phyloP scores from a whole-genome alignment of 108 stramenopile species.

The Chaetoceros muelleri region DNA sequence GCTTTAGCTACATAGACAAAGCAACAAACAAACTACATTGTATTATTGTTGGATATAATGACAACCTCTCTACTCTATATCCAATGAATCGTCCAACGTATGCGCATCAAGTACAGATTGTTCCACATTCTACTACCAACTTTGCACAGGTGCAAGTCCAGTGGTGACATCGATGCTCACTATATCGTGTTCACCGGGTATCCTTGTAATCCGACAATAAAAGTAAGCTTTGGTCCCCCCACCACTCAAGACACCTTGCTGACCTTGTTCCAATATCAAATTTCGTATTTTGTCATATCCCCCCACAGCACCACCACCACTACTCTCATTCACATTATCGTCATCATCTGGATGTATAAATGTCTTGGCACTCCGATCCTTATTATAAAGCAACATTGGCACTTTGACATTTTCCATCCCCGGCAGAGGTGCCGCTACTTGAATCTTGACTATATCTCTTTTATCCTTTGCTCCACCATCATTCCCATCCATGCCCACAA shows the following conservation, averaged over 20 bases:
- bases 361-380: constrained; percentile 29
- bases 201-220: constrained; percentile 28
- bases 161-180: constrained; percentile 27
- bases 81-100: too few relatives aligned
- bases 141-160: constrained; percentile 29
- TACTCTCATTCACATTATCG: neutral
- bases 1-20: too few relatives aligned
- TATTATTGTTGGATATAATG: too few relatives aligned
- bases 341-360: constrained; percentile 47
- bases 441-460: constrained; percentile 49
- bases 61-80: too few relatives aligned
- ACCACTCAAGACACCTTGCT: constrained; percentile 30
- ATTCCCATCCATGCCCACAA: too few relatives aligned
- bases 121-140: too few relatives aligned
- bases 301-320: constrained; percentile 1
- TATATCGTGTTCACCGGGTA: constrained; percentile 1
- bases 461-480: constrained; percentile 13
- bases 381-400: constrained; percentile 57
- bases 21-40: too few relatives aligned
- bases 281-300: constrained; percentile 37
- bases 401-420: constrained; percentile 20
- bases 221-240: constrained; percentile 60
- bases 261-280: constrained; percentile 28
- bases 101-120: too few relatives aligned
- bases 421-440: constrained; percentile 33